Conservation (phyloP, 2,329 filamentous ascomycete genomes). For the Raffaelea ambrosiae region DNA sequence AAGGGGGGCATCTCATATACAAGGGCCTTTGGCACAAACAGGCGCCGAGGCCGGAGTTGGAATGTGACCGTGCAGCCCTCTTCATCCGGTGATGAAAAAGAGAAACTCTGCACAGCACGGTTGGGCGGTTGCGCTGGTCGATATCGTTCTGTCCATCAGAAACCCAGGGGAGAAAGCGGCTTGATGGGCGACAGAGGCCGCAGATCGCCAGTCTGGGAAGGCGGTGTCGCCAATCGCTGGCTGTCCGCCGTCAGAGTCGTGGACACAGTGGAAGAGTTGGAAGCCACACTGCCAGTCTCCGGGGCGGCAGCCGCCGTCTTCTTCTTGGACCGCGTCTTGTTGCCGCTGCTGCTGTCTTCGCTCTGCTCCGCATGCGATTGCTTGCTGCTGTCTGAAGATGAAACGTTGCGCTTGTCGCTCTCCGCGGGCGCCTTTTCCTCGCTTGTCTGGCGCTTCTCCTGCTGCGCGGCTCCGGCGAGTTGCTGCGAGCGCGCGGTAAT, state of each 20-base stretch:
- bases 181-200: constrained; percentile 57
- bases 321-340: constrained; percentile 28
- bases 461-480: constrained; percentile 1
- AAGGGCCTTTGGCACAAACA: too few relatives aligned
- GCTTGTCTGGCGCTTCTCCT: constrained; percentile 16
- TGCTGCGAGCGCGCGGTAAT: constrained; percentile 20
- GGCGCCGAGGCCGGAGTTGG: too few relatives aligned
- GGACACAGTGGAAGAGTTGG: constrained; percentile 34
- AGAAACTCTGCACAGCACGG: too few relatives aligned
- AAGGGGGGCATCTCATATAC: neutral
- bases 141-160: constrained; percentile 24
- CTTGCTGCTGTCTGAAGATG: constrained; percentile 59
- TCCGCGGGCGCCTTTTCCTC: neutral
- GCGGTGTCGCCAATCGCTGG: constrained; percentile 27
- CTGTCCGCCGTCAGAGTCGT: constrained; percentile 38
- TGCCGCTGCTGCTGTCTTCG: neutral
- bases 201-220: constrained; percentile 31
- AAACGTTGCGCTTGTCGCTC: constrained; percentile 47
- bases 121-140: too few relatives aligned
- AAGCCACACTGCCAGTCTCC: constrained; percentile 34
- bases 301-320: constrained; percentile 31
- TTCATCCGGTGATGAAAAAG: too few relatives aligned
- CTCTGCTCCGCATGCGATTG: constrained; percentile 30
- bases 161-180: constrained; percentile 54
- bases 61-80: too few relatives aligned